These are phyloP conservation scores for Sclerotinia subarctica DNA, from an alignment of 2,329 filamentous ascomycete genomes.

Conservation along the genomic window DNA sequence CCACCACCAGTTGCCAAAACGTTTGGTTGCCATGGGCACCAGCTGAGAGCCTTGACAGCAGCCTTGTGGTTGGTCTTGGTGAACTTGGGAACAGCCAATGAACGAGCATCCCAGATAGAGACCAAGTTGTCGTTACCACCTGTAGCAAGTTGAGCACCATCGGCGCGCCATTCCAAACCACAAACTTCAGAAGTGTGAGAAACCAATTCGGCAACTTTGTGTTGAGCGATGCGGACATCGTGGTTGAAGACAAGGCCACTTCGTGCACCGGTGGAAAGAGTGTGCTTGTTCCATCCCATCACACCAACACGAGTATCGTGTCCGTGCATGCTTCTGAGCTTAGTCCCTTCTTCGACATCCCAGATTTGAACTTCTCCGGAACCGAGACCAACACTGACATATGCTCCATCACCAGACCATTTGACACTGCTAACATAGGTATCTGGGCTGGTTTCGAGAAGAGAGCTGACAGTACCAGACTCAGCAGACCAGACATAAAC, in stretches of 20 bases:
- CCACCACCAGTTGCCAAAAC: slow-evolving; percentile 94
- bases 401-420: slow-evolving; percentile 96
- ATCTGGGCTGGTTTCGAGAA: slow-evolving; percentile 83
- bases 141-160: slow-evolving; percentile 93
- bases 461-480: slow-evolving; percentile 80
- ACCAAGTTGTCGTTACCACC: slow-evolving; percentile 99
- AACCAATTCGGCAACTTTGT: slow-evolving; percentile 96
- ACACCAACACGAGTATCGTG: slow-evolving; percentile 95
- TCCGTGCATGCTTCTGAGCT: slow-evolving; percentile 97
- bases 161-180: slow-evolving; percentile 94
- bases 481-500: slow-evolving; percentile 99
- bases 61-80: slow-evolving; percentile 99
- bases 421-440: slow-evolving; percentile 98
- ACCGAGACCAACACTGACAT: slow-evolving; percentile 91
- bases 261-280: slow-evolving; percentile 89
- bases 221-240: slow-evolving; percentile 93
- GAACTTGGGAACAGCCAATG: slow-evolving; percentile 91
- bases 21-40: slow-evolving; percentile 99
- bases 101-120: slow-evolving; percentile 97
- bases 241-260: slow-evolving; percentile 97
- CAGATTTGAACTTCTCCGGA: slow-evolving; percentile 98
- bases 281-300: slow-evolving; percentile 99
- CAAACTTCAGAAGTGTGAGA: slow-evolving; percentile 98
- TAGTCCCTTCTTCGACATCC: slow-evolving; percentile 92
- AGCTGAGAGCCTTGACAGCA: slow-evolving; percentile 94